Evolutionary conservation across 768 basidiomycete genomes (phyloP).

Genomic region (Tricholoma terreum): DNA sequence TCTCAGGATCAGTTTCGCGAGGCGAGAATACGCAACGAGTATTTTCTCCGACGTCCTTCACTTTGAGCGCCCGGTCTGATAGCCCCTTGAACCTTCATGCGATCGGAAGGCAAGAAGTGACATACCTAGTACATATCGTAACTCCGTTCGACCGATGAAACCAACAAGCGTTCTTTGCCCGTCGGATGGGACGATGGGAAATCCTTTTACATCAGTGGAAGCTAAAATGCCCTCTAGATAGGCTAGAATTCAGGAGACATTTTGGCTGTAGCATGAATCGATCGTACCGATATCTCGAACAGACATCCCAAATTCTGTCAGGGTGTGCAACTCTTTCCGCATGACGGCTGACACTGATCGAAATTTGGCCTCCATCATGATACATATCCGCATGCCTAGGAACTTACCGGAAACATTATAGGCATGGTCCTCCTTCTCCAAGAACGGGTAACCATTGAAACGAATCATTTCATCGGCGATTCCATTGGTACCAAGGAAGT

Average conservation of each 20-base stretch:
- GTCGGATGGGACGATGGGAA: slow-evolving; percentile 77
- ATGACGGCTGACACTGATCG: slow-evolving; percentile 82
- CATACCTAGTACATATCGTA: slow-evolving; percentile 82
- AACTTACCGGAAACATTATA: slow-evolving; percentile 84
- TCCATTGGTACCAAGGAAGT: slow-evolving; percentile 88
- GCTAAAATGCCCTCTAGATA: slow-evolving; percentile 65
- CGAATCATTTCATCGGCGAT: slow-evolving; percentile 97
- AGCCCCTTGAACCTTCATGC: not conserved
- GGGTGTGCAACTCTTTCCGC: slow-evolving; percentile 72
- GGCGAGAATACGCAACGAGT: slow-evolving; percentile 72
- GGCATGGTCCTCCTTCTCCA: slow-evolving; percentile 93
- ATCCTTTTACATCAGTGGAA: slow-evolving; percentile 80
- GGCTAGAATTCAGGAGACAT: slow-evolving; percentile 2
- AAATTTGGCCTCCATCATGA: slow-evolving; percentile 1
- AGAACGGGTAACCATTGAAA: slow-evolving; percentile 95
- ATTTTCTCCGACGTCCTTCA: slow-evolving; percentile 56
- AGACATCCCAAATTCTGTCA: slow-evolving; percentile 73
- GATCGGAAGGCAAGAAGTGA: not conserved
- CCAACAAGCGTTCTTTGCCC: slow-evolving; percentile 65
- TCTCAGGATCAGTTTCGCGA: slow-evolving; percentile 50
- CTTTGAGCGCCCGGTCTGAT: slow-evolving; percentile 69
- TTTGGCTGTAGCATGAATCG: not conserved
- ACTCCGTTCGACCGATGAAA: slow-evolving; percentile 84
- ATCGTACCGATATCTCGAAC: slow-evolving; percentile 76
- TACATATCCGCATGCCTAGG: not conserved